Evolutionary conservation across 331 rosid species (phyloP), one percentile per base, ranked within the genome.

Genomic region (Stylosanthes scabra): DNA sequence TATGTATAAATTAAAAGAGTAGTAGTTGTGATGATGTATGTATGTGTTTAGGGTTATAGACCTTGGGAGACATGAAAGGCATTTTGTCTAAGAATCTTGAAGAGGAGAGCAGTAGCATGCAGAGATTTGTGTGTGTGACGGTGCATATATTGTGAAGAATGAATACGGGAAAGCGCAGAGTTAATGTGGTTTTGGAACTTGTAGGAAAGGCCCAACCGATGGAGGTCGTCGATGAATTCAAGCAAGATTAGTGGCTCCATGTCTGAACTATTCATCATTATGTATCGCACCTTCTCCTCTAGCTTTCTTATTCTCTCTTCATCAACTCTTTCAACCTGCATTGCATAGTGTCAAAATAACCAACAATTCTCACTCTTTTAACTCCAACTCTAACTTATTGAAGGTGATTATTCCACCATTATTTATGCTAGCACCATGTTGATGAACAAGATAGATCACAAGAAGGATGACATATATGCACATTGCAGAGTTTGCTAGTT

Each of bases 11-110:
- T n/a, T n/a, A n/a, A n/a, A n/a, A n/a, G n/a, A 31, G 37, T 7
- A 41, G 45, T 41, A n/a, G n/a, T n/a, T 41, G 45, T 41, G 9
- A 41, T 20, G 37, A n/a, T n/a, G n/a, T n/a, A n/a, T n/a, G n/a
- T n/a, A 31, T 31, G 37, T 31, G 3, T 31, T 31, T 31, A 31
- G 4, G 3, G 3, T 31, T 31, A 31, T 12, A 40, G 59, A 83
- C 84, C 82, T 79, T 79, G 87, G 25, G 84, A 71, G 70, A 66
- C 58, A 2, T 65, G 42, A 62, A 54, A 54, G n/a, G 77, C 82
- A 40, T 76, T 66, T 51, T 80, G 82, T 76, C 87, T 70, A 14
- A 80, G 82, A 37, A 83, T 84, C 39, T 82, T 51, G 63, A 82
- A 82, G 72, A 54, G 41, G 59, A 82, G 80, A 55, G 86, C 73